These are phyloP conservation scores for Gracilaria domingensis DNA, from an alignment of 23 red algal genomes.

Conservation along the genomic window DNA sequence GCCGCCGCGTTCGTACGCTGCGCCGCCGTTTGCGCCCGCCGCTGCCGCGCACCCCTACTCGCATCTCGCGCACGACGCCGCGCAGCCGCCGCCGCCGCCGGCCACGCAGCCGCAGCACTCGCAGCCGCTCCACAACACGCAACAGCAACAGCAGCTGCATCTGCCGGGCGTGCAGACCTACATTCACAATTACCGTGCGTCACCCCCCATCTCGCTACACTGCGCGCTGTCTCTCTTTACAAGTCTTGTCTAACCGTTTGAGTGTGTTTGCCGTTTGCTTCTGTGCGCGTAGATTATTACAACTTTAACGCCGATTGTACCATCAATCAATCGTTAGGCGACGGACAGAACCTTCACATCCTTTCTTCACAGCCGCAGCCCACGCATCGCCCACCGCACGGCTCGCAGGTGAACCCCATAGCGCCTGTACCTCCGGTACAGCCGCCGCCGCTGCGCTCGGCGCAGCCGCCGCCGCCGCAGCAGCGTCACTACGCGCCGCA, in stretches of 20 bases:
- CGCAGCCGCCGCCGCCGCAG: constrained; percentile 1
- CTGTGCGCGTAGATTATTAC: background rate
- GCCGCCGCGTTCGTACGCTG: constrained; percentile 4
- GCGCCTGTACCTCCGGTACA: constrained; percentile 11
- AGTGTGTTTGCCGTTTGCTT: background rate
- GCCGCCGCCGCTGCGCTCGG: background rate
- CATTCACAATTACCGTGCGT: constrained; percentile 28
- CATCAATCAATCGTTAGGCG: constrained; percentile 29
- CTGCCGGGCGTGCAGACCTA: constrained; percentile 23
- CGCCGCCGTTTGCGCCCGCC: background rate
- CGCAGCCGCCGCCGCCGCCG: background rate
- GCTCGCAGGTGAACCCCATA: constrained; percentile 6
- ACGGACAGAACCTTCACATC: constrained; percentile 8
- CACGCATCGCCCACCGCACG: background rate
- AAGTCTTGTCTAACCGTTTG: background rate
- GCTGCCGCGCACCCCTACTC: background rate
- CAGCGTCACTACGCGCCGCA: constrained; percentile 27
- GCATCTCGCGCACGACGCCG: background rate
- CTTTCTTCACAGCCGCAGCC: background rate
- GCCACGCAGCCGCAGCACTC: background rate
- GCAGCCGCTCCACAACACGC: background rate
- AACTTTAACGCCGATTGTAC: constrained; percentile 27
- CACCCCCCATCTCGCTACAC: background rate
- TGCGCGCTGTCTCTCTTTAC: too few species aligned
- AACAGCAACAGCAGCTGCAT: constrained; percentile 8